Conservation (phyloP, 345 rosid species). For the Abelmoschus esculentus region DNA sequence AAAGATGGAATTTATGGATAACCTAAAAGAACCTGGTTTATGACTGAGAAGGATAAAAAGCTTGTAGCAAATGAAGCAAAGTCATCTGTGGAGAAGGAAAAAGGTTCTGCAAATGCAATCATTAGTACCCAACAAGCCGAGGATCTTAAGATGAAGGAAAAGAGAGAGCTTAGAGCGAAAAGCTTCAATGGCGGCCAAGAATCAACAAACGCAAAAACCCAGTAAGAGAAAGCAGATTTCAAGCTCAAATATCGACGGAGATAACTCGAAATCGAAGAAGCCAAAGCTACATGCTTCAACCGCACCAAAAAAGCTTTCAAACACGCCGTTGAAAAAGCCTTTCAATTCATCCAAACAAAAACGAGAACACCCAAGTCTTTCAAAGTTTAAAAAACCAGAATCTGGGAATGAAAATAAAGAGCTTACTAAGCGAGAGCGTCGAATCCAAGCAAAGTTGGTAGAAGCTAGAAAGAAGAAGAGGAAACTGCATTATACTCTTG, state of each 20-base stretch:
- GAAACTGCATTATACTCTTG: slow-evolving; percentile 70
- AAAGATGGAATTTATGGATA: too few species aligned
- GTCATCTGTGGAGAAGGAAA: too few species aligned
- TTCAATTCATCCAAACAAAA: slow-evolving; percentile 9
- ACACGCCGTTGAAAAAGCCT: slow-evolving; percentile 18
- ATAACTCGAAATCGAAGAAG: slow-evolving; percentile 25
- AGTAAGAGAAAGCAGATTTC: slow-evolving; percentile 35
- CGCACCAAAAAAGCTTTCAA: neutral
- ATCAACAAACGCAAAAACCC: slow-evolving; percentile 20
- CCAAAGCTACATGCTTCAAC: slow-evolving; percentile 26
- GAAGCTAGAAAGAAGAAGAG: slow-evolving; percentile 88
- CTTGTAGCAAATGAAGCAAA: too few species aligned
- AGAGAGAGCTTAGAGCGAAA: neutral
- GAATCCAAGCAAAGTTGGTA: slow-evolving; percentile 47
- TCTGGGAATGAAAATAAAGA: slow-evolving; percentile 12
- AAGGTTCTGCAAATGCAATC: too few species aligned
- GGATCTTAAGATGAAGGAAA: too few species aligned
- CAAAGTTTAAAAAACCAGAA: slow-evolving; percentile 15
- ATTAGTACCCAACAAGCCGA: too few species aligned
- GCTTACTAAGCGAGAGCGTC: slow-evolving; percentile 34
- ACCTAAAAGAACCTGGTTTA: too few species aligned
- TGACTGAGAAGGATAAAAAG: too few species aligned
- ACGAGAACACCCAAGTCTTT: neutral
- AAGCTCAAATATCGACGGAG: slow-evolving; percentile 12
- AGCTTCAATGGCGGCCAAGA: slow-evolving; percentile 45